These are phyloP conservation scores for Arachnomyces sp. DNA, from an alignment of 2,329 filamentous ascomycete species.

Conservation along the genomic window DNA sequence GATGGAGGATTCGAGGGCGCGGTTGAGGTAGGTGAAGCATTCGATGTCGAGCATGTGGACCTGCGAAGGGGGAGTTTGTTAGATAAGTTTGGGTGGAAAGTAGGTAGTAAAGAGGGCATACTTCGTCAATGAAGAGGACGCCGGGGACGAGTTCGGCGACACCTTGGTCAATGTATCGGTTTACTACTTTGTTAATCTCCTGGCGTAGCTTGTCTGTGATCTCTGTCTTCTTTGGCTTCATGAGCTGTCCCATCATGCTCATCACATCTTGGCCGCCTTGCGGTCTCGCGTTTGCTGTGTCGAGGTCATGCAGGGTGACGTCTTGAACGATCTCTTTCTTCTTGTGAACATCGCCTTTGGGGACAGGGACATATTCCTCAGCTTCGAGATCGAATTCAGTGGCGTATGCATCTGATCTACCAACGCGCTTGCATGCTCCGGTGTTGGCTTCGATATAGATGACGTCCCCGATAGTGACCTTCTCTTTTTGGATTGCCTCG, in stretches of 20 bases:
- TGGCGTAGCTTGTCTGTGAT: constrained; percentile 93
- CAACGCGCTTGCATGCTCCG: constrained; percentile 93
- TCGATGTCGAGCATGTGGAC: constrained; percentile 99
- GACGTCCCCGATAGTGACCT: constrained; percentile 91
- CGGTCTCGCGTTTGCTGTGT: constrained; percentile 88
- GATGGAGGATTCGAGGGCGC: constrained; percentile 89
- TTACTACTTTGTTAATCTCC: constrained; percentile 99
- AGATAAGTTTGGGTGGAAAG: constrained; percentile 15
- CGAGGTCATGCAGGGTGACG: constrained; percentile 91
- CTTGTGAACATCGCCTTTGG: constrained; percentile 98
- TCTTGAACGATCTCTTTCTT: constrained; percentile 99
- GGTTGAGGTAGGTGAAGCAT: constrained; percentile 98
- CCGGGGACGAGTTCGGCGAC: constrained; percentile 97
- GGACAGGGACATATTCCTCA: constrained; percentile 97
- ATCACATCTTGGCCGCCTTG: constrained; percentile 98
- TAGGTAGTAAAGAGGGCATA: constrained; percentile 34
- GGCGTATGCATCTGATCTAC: constrained; percentile 90
- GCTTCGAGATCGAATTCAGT: constrained; percentile 98
- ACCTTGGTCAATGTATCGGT: constrained; percentile 97
- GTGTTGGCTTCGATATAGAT: constrained; percentile 99
- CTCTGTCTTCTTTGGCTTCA: constrained; percentile 99
- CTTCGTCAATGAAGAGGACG: constrained; percentile 97
- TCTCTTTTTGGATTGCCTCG: constrained; percentile 97
- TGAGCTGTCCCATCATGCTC: constrained; percentile 99
- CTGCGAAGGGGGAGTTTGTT: constrained; percentile 38